Evolutionary conservation across 495 filamentous ascomycete species (phyloP), one percentile per base, ranked within the genome.

Genomic region (Talaromyces proteolyticus): DNA sequence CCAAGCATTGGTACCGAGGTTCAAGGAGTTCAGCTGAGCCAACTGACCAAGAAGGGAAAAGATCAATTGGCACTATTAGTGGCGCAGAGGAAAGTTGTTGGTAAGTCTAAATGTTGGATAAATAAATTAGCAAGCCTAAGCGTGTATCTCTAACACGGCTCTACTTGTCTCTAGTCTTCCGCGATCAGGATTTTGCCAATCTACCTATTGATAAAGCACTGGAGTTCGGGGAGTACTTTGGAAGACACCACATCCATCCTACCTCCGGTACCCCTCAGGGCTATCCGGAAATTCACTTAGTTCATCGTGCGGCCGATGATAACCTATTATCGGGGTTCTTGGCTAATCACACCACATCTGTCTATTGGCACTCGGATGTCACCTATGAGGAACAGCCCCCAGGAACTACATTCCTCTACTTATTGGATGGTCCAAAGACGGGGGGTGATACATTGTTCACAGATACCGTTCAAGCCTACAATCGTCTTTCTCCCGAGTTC

Each of bases 311-410:
- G 8, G 76, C 74, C 21, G 74, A 77, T 6, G 77, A 80, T 37
- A 67, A 62, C 34, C 68, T 65, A 8, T 67, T 69, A 26, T 58
- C 66, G 19, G 65, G 67, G 48, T 81, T 79, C 65, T 71, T 81
- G 29, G 65, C 69, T 25, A 65, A 71, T 41, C 74, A 74, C 37
- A 80, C 75, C 12, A 83, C 78, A 54, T 76, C 75, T 8, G 72
- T 80, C 6, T 72, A 73, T 25, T 86, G 84, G 84, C 84, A 87
- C 60, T 79, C 78, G 2, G 84, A 87, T 44, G 74, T 83, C 17
- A 77, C 78, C 6, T 85, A 80, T 47, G 29, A 34, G 29, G 14
- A 34, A 14, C 29, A 34, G 29, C 29, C 29, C 14, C 29, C 29
- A 34, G 29, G 29, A 34, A 34, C 29, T 8, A 34, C 29, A 14